phyloP scores from a whole-genome alignment of 192 early-diverging fungal genomes.

The Oehlia diaphana region DNA sequence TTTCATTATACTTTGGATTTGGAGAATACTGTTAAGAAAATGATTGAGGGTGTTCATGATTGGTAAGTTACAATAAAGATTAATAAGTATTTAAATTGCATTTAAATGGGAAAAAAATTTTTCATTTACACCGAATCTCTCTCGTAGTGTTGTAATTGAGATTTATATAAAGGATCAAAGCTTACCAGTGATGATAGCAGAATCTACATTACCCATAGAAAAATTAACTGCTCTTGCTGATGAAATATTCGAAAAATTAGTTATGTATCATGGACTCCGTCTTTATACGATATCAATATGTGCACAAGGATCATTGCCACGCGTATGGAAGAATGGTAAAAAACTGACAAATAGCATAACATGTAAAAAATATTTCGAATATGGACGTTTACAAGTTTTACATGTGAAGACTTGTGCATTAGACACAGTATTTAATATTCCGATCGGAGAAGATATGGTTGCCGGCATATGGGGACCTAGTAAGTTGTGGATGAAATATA shows the following conservation, averaged over 20 bases:
- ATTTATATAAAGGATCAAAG: slow-evolving; percentile 68
- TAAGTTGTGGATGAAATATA: slow-evolving; percentile 8
- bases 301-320: slow-evolving; percentile 59
- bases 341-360: slow-evolving; percentile 64
- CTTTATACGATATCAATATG: slow-evolving; percentile 64
- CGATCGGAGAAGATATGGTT: slow-evolving; percentile 49
- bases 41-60: slow-evolving; percentile 33
- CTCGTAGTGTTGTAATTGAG: slow-evolving; percentile 60
- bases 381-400: slow-evolving; percentile 54
- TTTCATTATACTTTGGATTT: slow-evolving; percentile 45
- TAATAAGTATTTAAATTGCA: not conserved
- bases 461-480: slow-evolving; percentile 51
- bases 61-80: slow-evolving; percentile 37
- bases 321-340: slow-evolving; percentile 69
- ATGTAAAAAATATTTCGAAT: slow-evolving; percentile 64
- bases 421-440: slow-evolving; percentile 63
- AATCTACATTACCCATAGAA: slow-evolving; percentile 53
- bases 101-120: not conserved
- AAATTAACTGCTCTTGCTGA: slow-evolving; percentile 56
- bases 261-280: slow-evolving; percentile 61
- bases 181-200: slow-evolving; percentile 71
- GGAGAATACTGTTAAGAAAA: slow-evolving; percentile 31
- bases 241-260: slow-evolving; percentile 53
- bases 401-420: slow-evolving; percentile 62
- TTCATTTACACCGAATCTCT: not conserved